A percentile compares a stretch with the other conserved stretches of the same genome.
These are phyloP conservation scores for Aureococcus anophagefferens DNA, from an alignment of 108 stramenopile genomes.

Conservation along the genomic window DNA sequence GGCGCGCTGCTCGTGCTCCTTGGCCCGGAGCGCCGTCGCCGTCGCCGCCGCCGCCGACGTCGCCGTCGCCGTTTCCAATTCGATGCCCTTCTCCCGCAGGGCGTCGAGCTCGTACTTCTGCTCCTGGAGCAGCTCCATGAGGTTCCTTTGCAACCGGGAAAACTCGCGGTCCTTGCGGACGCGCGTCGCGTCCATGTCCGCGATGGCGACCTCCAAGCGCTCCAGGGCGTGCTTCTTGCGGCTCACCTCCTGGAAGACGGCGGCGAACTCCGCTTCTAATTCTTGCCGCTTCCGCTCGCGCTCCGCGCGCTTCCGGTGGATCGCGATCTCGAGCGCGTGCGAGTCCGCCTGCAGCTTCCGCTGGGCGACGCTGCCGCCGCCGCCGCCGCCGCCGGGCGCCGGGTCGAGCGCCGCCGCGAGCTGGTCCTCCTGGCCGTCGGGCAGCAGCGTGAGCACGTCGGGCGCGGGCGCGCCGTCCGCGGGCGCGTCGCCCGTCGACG, in stretches of 20 bases:
- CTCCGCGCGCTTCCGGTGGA: slow-evolving; percentile 49
- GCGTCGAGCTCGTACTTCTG: slow-evolving; percentile 45
- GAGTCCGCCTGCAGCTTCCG: slow-evolving; percentile 21
- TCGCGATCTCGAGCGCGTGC: slow-evolving; percentile 44
- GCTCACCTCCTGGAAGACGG: slow-evolving; percentile 32
- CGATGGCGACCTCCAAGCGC: slow-evolving; percentile 28
- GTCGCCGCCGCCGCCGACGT: slow-evolving; percentile 49
- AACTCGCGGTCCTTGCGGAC: slow-evolving; percentile 41
- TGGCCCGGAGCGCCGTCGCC: slow-evolving; percentile 41
- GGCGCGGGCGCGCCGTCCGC: background rate
- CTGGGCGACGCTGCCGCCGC: background rate
- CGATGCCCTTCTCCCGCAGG: slow-evolving; percentile 34
- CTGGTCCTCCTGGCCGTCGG: background rate
- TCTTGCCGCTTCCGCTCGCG: slow-evolving; percentile 38
- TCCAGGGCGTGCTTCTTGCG: slow-evolving; percentile 34
- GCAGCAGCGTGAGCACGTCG: background rate
- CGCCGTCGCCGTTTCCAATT: slow-evolving; percentile 50
- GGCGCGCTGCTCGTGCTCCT: slow-evolving; percentile 36
- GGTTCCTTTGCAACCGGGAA: slow-evolving; percentile 35
- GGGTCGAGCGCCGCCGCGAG: background rate
- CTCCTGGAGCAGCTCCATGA: slow-evolving; percentile 44
- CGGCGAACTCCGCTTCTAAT: slow-evolving; percentile 41
- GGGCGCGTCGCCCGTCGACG: background rate
- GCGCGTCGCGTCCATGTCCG: slow-evolving; percentile 46
- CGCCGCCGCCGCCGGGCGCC: background rate